These are phyloP conservation scores for Pichia exigua DNA, from an alignment of 805 yeast species.

Conservation along the genomic window DNA sequence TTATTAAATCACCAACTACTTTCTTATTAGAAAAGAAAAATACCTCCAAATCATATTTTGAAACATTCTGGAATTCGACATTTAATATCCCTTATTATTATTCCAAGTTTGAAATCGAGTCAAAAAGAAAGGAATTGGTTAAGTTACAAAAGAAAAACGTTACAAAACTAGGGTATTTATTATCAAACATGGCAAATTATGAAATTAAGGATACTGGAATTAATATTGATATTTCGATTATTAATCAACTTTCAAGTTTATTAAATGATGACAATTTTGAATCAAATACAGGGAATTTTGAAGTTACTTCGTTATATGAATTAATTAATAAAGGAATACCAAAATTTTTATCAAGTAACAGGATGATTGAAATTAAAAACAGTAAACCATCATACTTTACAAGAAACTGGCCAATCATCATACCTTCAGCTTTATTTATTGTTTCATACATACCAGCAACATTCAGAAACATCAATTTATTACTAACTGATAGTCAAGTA, in stretches of 20 bases:
- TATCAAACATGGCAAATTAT: constrained; percentile 27
- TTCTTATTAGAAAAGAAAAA: constrained; percentile 17
- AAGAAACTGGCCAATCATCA: constrained; percentile 9
- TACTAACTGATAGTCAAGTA: constrained; percentile 42
- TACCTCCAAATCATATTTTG: constrained; percentile 13
- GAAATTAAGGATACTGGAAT: constrained; percentile 1
- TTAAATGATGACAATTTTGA: not conserved
- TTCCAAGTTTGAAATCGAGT: constrained; percentile 23
- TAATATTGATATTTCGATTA: not conserved
- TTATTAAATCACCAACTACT: constrained; percentile 22
- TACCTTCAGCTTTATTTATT: constrained; percentile 2
- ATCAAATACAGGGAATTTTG: not conserved
- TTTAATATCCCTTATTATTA: constrained; percentile 32
- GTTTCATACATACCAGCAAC: constrained; percentile 31
- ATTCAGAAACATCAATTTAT: constrained; percentile 48
- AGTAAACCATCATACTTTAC: constrained; percentile 9
- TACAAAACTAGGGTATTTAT: constrained; percentile 29
- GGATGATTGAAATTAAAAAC: not conserved
- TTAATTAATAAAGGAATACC: constrained; percentile 1
- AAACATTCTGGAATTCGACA: constrained; percentile 22
- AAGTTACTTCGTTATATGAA: not conserved
- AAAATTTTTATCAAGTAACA: not conserved
- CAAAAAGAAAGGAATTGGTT: constrained; percentile 17
- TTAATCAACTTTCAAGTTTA: constrained; percentile 4
- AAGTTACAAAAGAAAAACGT: constrained; percentile 27